Evolutionary conservation across 2,329 filamentous ascomycete species (phyloP), one percentile per base, ranked within the genome.

Genomic region (Harringtonia lauricola): DNA sequence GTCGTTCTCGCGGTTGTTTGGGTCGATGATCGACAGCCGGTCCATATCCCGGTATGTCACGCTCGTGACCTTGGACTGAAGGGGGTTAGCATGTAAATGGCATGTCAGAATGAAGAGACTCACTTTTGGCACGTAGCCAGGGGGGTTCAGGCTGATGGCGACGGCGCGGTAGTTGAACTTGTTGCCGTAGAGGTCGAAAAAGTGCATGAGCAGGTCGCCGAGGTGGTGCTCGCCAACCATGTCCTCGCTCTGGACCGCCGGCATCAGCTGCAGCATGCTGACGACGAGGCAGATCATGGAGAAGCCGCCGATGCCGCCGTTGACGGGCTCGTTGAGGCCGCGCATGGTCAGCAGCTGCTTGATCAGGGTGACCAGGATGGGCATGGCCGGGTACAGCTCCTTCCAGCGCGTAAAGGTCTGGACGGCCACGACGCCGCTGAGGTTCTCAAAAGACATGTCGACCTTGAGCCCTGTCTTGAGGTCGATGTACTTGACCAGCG

Each of bases 261-360:
- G 86, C 68, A 88, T 77, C 51, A 86, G 70, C 58, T 95, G 85
- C 38, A 96, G 65, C 61, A 95, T 79, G 66, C 85, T 92, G 46
- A 92, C 86, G 7, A 95, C 86, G 49, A 98, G 71, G 66, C 92
- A 98, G 44, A 90, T 95, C 50, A 94, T 83, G 1, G 88, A 86
- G 58, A 95, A 96, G 3, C 92, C 92, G 43, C 92, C 92, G 42
- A 98, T 79, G 3, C 92, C 92, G 44, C 92, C 92, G 48, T 80
- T 86, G 34, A 86, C 83, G 4, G 94, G 89, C 61, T 98, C 92
- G 53, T 95, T 95, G 42, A 95, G 69, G 1, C 82, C 86, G 48
- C 88, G 79, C 78, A 98, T 94, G 31, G 84, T 71, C 22, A 98
- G 68, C 47, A 94, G 89, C 52, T 98, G 92, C 65, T 98, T 98